Conservation (phyloP, 768 basidiomycete genomes). For the Suillus americanus region DNA sequence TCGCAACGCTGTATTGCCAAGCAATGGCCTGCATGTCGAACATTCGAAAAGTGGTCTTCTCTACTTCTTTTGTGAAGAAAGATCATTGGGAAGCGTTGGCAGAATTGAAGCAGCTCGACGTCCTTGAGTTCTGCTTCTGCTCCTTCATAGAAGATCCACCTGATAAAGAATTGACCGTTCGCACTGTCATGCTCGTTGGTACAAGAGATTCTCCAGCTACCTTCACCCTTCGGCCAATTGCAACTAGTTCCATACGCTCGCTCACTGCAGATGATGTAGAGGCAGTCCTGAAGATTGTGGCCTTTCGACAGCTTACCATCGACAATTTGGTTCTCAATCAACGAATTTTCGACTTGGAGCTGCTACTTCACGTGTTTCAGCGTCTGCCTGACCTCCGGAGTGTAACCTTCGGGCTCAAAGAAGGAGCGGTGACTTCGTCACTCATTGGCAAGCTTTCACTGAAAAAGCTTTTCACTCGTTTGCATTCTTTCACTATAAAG, state of each 20-base stretch:
- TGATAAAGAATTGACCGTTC: not conserved
- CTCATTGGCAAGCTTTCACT: not conserved
- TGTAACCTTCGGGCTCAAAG: not conserved
- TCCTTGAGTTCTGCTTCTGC: conserved; percentile 14
- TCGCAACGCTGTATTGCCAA: not conserved
- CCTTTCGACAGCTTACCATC: not conserved
- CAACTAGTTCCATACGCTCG: not conserved
- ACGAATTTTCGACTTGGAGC: no score
- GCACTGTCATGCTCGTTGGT: not conserved
- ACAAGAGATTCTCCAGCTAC: no score
- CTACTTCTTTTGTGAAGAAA: conserved; percentile 7
- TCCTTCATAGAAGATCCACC: not conserved
- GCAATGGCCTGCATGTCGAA: conserved; percentile 20
- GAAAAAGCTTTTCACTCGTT: not conserved
- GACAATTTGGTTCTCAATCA: not conserved
- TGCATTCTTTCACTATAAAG: not conserved
- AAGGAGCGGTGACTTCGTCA: not conserved
- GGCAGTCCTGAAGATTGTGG: not conserved
- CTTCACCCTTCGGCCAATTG: not conserved
- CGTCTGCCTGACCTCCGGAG: not conserved
- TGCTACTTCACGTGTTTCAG: not conserved
- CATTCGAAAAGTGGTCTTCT: conserved; percentile 16
- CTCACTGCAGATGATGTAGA: not conserved
- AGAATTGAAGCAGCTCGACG: conserved; percentile 15
- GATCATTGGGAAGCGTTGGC: conserved; percentile 18